Evolutionary conservation across 2,329 filamentous ascomycete genomes (phyloP), one percentile per base, ranked within the genome.

Genomic region (Pyrenophora graminea): DNA sequence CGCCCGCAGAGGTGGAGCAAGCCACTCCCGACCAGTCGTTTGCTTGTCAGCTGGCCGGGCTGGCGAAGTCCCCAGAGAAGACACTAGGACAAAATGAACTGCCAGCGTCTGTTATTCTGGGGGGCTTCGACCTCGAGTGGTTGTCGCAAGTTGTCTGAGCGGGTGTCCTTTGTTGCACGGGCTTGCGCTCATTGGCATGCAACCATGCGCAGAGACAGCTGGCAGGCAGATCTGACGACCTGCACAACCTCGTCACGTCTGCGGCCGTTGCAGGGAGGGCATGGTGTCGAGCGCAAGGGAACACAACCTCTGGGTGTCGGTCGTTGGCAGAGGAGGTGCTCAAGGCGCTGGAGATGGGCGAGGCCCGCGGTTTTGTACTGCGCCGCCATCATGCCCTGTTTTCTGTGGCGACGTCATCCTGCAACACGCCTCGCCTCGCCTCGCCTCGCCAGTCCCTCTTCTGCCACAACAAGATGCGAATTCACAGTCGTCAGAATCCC

Each of bases 21-120:
- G 64, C 59, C 56, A 63, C 62, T 69, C 56, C 61, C 62, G 69
- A 62, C 73, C 72, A 75, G 68, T 74, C 71, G 61, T 69, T 68
- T 62, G 67, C 61, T 61, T 65, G 64, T 59, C 53, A 61, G 62
- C 56, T 57, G 63, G 65, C 56, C 66, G 61, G 65, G 63, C 64
- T 73, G 71, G 66, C 55, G 67, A 44, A 58, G 62, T 61, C 59
- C 58, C 61, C 41, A 69, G 67, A 72, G 66, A 68, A 66, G 55
- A 59, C 65, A 63, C 67, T 67, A 66, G 53, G 66, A 66, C 54
- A 51, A 45, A 34, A 42, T 49, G 41, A 58, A 41, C 46, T 51
- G 53, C 38, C 57, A 53, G 59, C 56, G 53, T 51, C 45, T 62
- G 65, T 65, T 66, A 65, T 66, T 68, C 65, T 65, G 61, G 57